Evolutionary conservation across 805 yeast genomes (phyloP).

Genomic region (Spathaspora arborariae): DNA sequence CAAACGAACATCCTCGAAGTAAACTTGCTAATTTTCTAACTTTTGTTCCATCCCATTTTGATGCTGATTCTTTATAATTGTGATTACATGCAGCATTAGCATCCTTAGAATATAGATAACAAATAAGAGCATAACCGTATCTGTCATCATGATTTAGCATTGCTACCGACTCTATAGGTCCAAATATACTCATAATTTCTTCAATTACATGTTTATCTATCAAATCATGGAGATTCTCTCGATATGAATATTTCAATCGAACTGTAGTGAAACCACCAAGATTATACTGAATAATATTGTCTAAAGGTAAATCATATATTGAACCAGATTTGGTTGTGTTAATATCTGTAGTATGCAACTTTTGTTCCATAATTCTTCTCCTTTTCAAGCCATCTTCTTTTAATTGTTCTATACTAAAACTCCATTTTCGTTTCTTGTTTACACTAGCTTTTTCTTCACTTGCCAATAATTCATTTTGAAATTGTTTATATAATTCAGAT

Average conservation of each 20-base stretch:
- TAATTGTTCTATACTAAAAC: conserved; percentile 8
- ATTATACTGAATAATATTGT: background rate
- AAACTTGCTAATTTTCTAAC: conserved; percentile 46
- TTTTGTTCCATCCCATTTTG: conserved; percentile 44
- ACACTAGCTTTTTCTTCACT: conserved; percentile 17
- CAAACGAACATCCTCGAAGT: conserved; percentile 28
- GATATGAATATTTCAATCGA: conserved; percentile 44
- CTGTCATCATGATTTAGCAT: conserved; percentile 11
- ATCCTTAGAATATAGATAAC: conserved; percentile 21
- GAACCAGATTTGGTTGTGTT: conserved; percentile 2
- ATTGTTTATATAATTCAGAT: conserved; percentile 20
- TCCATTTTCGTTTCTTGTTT: background rate
- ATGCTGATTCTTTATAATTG: conserved; percentile 38
- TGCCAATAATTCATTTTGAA: conserved; percentile 25
- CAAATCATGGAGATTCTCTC: conserved; percentile 28
- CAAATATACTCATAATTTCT: conserved; percentile 45
- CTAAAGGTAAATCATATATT: conserved; percentile 8
- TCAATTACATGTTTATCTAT: conserved; percentile 29
- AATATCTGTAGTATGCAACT: background rate
- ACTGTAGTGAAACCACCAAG: conserved; percentile 12
- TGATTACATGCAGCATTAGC: conserved; percentile 36
- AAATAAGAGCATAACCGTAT: conserved; percentile 38
- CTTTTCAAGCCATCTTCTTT: conserved; percentile 25
- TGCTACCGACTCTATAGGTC: conserved; percentile 22
- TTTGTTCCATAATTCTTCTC: conserved; percentile 22